Percentiles rank a stretch among this genome's conserved stretches.
These are phyloP conservation scores for Neonectria ditissima DNA, from an alignment of 2,329 filamentous ascomycete genomes.

Conservation along the genomic window DNA sequence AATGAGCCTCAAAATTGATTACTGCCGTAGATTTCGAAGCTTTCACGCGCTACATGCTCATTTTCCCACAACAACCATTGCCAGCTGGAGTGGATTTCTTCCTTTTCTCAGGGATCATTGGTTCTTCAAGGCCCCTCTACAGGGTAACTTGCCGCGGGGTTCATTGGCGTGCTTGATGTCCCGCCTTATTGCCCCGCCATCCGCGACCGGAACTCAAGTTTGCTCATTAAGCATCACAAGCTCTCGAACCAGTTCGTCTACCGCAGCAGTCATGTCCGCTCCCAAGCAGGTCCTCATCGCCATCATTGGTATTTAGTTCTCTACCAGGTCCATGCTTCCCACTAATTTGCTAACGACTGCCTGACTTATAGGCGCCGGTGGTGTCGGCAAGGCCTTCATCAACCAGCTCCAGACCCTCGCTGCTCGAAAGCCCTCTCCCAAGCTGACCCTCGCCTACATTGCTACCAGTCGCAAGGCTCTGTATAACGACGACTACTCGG, in stretches of 20 bases:
- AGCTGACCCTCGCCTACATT: constrained; percentile 85
- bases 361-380: constrained; percentile 79
- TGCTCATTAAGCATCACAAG: constrained; percentile 43
- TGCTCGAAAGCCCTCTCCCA: constrained; percentile 73
- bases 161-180: constrained; percentile 35
- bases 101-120: constrained; percentile 20
- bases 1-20: background rate
- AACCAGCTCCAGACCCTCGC: constrained; percentile 79
- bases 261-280: constrained; percentile 54
- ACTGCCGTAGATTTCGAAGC: background rate
- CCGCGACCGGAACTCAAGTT: constrained; percentile 52
- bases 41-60: background rate
- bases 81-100: background rate
- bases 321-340: background rate
- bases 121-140: constrained; percentile 27
- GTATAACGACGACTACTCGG: constrained; percentile 78
- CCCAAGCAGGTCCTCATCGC: constrained; percentile 64
- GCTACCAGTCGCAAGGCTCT: constrained; percentile 87
- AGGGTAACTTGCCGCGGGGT: constrained; percentile 47
- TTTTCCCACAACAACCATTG: background rate
- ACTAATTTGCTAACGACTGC: constrained; percentile 30
- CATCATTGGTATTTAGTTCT: constrained; percentile 58
- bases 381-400: constrained; percentile 93
- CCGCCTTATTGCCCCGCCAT: constrained; percentile 50
- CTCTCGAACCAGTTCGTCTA: constrained; percentile 28